A percentile compares a stretch with the other conserved stretches of the same genome.
phyloP scores from a whole-genome alignment of 1,284 basidiomycete species.

The Cutaneotrichosporon sp. region DNA sequence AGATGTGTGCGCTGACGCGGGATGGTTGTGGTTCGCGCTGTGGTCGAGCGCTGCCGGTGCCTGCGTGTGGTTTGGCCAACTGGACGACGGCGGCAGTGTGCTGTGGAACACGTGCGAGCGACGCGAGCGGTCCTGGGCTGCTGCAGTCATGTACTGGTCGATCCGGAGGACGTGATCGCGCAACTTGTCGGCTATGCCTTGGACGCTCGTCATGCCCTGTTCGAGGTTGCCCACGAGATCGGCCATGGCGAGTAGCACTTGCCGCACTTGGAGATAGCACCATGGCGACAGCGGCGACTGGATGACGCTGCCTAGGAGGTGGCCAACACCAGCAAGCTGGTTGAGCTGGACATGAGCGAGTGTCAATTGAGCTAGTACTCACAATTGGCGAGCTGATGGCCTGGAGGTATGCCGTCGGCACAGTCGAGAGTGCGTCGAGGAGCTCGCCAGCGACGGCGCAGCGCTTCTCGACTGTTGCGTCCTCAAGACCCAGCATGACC shows the following conservation, averaged over 20 bases:
- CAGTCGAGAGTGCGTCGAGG: slow-evolving; percentile 37
- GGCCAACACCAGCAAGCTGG: slow-evolving; percentile 45
- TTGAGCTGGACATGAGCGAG: slow-evolving; percentile 30
- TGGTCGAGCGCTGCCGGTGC: background rate
- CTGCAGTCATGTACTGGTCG: slow-evolving; percentile 42
- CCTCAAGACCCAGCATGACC: slow-evolving; percentile 37
- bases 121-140: slow-evolving; percentile 21
- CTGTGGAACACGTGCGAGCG: slow-evolving; percentile 18
- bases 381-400: slow-evolving; percentile 40
- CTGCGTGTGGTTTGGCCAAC: slow-evolving; percentile 4
- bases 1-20: background rate
- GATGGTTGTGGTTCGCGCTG: background rate
- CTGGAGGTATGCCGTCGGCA: slow-evolving; percentile 43
- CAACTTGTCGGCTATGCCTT: slow-evolving; percentile 35
- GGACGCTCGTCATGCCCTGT: slow-evolving; percentile 20
- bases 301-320: slow-evolving; percentile 44
- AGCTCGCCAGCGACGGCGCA: slow-evolving; percentile 44
- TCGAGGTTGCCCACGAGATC: slow-evolving; percentile 39
- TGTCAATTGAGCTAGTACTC: slow-evolving; percentile 7
- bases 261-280: slow-evolving; percentile 41
- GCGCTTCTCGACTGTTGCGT: slow-evolving; percentile 37
- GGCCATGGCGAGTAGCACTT: slow-evolving; percentile 38
- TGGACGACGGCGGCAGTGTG: slow-evolving; percentile 7
- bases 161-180: slow-evolving; percentile 41
- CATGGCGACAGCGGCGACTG: slow-evolving; percentile 40